phyloP scores from a whole-genome alignment of 169 alveolate species.

The Plasmodium sp. region DNA sequence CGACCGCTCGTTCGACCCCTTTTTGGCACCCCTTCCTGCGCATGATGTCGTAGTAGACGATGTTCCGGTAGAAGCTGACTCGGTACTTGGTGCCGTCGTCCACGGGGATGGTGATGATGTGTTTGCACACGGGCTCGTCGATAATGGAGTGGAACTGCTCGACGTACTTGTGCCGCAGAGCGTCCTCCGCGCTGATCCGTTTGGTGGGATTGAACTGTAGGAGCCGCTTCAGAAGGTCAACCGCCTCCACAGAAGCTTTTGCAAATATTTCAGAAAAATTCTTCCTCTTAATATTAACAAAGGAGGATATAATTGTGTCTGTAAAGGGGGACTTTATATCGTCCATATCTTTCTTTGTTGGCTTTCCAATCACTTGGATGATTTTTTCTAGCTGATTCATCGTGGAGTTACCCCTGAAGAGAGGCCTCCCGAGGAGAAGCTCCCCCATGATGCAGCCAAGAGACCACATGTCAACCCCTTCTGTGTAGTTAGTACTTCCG shows the following conservation, averaged over 20 bases:
- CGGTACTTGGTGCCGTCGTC: constrained; percentile 90
- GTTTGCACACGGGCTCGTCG: constrained; percentile 89
- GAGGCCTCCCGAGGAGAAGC: constrained; percentile 95
- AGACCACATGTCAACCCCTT: constrained; percentile 99
- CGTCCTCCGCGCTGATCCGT: constrained; percentile 89
- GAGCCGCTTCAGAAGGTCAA: constrained; percentile 86
- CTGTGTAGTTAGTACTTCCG: constrained; percentile 97
- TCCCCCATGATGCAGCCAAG: constrained; percentile 99
- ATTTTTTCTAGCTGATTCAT: constrained; percentile 95
- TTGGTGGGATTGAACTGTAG: constrained; percentile 86
- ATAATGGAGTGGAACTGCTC: constrained; percentile 88
- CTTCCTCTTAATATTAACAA: constrained; percentile 74
- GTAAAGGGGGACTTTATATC: constrained; percentile 91
- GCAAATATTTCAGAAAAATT: constrained; percentile 54
- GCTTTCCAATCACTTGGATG: constrained; percentile 95
- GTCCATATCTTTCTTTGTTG: constrained; percentile 93
- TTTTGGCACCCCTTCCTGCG: constrained; percentile 75
- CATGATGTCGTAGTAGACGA: constrained; percentile 87
- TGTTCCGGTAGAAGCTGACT: constrained; percentile 89
- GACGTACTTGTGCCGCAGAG: constrained; percentile 86
- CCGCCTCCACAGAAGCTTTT: constrained; percentile 73
- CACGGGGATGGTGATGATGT: constrained; percentile 88
- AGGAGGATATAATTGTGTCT: constrained; percentile 81
- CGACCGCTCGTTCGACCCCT: too few species aligned
- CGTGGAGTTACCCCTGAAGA: constrained; percentile 99